Evolutionary conservation across 2,329 filamentous ascomycete genomes (phyloP), one percentile per base, ranked within the genome.

Genomic region (Cercospora sojina): DNA sequence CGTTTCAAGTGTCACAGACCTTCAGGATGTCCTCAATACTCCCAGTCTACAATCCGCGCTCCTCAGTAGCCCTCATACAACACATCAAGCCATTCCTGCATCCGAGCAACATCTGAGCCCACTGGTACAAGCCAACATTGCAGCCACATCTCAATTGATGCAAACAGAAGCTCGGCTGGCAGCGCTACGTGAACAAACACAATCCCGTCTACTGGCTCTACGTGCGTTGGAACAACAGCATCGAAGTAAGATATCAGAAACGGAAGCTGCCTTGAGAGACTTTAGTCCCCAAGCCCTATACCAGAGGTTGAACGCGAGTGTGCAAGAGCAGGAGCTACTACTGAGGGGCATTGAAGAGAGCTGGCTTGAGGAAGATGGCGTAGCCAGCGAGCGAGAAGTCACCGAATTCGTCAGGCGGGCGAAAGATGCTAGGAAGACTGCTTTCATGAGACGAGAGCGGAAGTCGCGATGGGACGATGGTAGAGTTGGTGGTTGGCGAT

Each of bases 381-480:
- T 83, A 35, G 91, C 90, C 3, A 88, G 86, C 25, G 93, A 97
- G 80, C 87, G 91, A 75, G 95, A 98, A 80, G 88, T 91, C 27
- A 83, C 85, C 1, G 94, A 98, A 67, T 98, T 95, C 88, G 87
- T 97, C 20, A 85, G 89, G 74, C 83, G 90, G 73, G 91, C 96
- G 70, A 85, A 92, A 72, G 93, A 94, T 72, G 91, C 91, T 9
- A 91, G 89, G 76, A 90, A 91, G 72, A 81, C 90, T 65, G 89
- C 90, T 68, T 96, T 95, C 75, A 82, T 93, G 62, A 85, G 95
- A 65, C 88, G 90, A 75, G 95, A 98, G 82, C 87, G 92, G 71
- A 96, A 93, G 79, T 91, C 93, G 74, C 86, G 95, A 73, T 98
- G 95, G 95, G 95, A 98, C 77, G 94, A 98, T 80, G 93, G 94